phyloP scores from a whole-genome alignment of 805 yeast species.

The Candida ovalis region DNA sequence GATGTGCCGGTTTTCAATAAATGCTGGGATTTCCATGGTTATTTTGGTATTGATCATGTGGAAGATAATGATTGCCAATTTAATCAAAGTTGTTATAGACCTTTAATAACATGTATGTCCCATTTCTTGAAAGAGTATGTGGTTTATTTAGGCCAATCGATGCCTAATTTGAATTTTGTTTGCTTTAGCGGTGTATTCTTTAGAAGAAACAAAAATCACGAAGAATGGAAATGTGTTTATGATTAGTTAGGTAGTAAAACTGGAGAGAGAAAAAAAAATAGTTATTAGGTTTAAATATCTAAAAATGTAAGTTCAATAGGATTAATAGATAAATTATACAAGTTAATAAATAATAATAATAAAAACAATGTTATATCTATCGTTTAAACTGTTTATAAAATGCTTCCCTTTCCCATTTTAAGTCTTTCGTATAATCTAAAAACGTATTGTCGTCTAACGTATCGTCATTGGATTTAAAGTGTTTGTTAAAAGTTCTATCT shows the following conservation, averaged over 20 bases:
- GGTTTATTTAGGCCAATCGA: conserved; percentile 26
- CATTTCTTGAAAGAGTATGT: conserved; percentile 47
- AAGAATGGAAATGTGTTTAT: conserved; percentile 19
- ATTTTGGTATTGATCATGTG: conserved; percentile 38
- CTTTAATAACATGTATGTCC: conserved; percentile 37
- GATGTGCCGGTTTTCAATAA: conserved; percentile 31
- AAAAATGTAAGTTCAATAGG: neutral
- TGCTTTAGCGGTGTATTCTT: conserved; percentile 43
- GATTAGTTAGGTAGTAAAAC: conserved; percentile 6
- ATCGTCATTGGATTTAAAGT: conserved; percentile 26
- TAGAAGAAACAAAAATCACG: conserved; percentile 8
- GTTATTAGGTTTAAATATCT: too few relatives aligned
- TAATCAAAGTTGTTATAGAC: conserved; percentile 40
- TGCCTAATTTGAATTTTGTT: conserved; percentile 34
- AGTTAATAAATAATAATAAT: neutral
- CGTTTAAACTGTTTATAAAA: conserved; percentile 26
- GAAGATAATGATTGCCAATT: conserved; percentile 38
- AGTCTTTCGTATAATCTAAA: conserved; percentile 22
- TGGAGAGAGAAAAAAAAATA: neutral
- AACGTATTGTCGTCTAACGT: conserved; percentile 22
- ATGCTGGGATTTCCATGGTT: conserved; percentile 49
- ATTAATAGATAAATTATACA: neutral
- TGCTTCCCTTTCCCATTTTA: conserved; percentile 28
- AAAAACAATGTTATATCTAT: conserved; percentile 6
- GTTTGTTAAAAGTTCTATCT: conserved; percentile 28